A percentile compares a stretch with the other conserved stretches of the same genome.
These are phyloP conservation scores for Nakaseomyces kungkrabaensis DNA, from an alignment of 1,139 yeast genomes.

Conservation along the genomic window DNA sequence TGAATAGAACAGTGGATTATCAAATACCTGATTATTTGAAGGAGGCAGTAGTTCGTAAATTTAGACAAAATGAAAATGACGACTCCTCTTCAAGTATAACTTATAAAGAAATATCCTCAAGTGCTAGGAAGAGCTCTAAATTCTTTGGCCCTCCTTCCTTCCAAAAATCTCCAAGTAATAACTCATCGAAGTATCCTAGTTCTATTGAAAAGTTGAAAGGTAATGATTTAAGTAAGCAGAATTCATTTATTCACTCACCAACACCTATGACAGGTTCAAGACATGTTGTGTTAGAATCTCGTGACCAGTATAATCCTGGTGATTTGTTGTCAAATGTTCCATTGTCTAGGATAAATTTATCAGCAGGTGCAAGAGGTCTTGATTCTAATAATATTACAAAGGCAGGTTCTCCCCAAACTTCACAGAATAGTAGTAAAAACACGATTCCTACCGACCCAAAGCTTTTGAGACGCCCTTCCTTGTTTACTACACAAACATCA, in stretches of 20 bases:
- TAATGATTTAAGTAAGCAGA: background rate
- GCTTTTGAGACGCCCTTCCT: background rate
- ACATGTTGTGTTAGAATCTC: constrained; percentile 55
- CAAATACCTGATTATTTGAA: constrained; percentile 51
- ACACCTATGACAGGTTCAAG: constrained; percentile 35
- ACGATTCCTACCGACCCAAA: background rate
- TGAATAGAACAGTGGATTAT: constrained; percentile 43
- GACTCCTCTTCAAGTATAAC: background rate
- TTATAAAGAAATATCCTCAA: background rate
- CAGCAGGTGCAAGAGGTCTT: constrained; percentile 3
- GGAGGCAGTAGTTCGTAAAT: constrained; percentile 46
- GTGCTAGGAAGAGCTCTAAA: constrained; percentile 1
- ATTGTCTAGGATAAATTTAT: constrained; percentile 42
- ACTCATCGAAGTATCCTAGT: background rate
- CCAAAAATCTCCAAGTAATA: background rate
- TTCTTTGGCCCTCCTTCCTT: background rate
- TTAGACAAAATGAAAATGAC: constrained; percentile 18
- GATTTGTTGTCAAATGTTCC: constrained; percentile 80
- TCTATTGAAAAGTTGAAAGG: background rate
- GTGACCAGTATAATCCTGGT: constrained; percentile 64
- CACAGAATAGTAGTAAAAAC: background rate
- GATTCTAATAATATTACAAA: background rate
- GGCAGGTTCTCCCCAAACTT: background rate
- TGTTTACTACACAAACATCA: background rate
- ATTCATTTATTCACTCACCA: background rate